Evolutionary conservation across 2,329 filamentous ascomycete genomes (phyloP).

Genomic region (Apiospora saccharicola): DNA sequence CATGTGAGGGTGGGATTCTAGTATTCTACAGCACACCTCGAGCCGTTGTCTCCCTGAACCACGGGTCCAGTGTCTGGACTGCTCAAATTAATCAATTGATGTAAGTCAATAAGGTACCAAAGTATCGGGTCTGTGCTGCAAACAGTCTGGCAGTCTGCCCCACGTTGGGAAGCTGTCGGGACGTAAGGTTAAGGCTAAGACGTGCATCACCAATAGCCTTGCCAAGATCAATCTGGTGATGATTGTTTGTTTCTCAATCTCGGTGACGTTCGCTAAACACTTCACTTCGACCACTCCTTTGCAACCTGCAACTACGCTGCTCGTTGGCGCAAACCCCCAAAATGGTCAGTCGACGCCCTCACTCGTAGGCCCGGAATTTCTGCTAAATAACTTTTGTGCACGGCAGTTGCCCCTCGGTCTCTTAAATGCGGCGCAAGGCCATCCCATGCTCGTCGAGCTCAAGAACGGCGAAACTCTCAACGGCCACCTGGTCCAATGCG

Average conservation of each 20-base stretch:
- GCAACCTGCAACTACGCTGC: slow-evolving; percentile 1
- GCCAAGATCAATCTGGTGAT: slow-evolving; percentile 12
- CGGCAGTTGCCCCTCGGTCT: slow-evolving; percentile 78
- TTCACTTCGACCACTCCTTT: slow-evolving; percentile 25
- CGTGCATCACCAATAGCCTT: slow-evolving; percentile 20
- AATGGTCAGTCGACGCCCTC: slow-evolving; percentile 22
- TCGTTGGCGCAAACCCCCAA: not conserved
- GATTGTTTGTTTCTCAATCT: not conserved
- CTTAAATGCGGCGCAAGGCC: slow-evolving; percentile 93
- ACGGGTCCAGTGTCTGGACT: not conserved
- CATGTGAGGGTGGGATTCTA: not conserved
- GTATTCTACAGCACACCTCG: too few relatives aligned
- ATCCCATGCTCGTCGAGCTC: slow-evolving; percentile 74
- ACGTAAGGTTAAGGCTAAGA: slow-evolving; percentile 11
- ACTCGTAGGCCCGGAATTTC: not conserved
- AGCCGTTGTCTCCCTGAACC: too few relatives aligned
- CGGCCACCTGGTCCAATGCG: slow-evolving; percentile 93
- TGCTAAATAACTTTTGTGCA: not conserved
- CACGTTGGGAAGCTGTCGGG: slow-evolving; percentile 7
- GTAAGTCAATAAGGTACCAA: not conserved
- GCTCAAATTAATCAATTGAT: not conserved
- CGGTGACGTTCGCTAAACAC: not conserved
- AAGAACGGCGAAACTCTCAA: slow-evolving; percentile 83
- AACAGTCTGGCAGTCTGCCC: not conserved
- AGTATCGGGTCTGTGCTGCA: not conserved